A percentile compares a stretch with the other conserved stretches of the same genome.
phyloP scores from a whole-genome alignment of 345 rosid species.

The Acer negundo region DNA sequence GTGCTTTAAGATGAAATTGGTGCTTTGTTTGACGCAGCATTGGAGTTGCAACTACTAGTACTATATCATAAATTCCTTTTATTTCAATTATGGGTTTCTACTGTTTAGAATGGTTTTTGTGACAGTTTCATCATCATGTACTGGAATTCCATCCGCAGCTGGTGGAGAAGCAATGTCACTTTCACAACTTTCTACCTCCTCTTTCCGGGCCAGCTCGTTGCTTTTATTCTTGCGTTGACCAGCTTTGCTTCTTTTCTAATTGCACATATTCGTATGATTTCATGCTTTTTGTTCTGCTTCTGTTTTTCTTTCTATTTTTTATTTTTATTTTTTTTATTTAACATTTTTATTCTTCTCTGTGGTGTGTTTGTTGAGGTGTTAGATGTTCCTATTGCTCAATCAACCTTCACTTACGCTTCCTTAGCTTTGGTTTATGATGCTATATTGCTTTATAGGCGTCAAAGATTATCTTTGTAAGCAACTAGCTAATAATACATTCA shows the following conservation, averaged over 20 bases:
- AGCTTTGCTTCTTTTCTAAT: conserved; percentile 54
- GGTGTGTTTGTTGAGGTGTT: conserved; percentile 38
- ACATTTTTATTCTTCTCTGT: not conserved
- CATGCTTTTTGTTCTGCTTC: not conserved
- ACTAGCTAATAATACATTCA: too few relatives aligned
- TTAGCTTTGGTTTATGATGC: conserved; percentile 54
- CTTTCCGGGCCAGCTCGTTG: conserved; percentile 49
- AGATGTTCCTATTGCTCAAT: conserved; percentile 58
- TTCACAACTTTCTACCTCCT: conserved; percentile 36
- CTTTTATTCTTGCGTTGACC: conserved; percentile 42
- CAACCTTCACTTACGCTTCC: conserved; percentile 40
- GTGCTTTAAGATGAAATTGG: too few relatives aligned
- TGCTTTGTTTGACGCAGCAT: too few relatives aligned
- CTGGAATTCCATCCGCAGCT: conserved; percentile 4
- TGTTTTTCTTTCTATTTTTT: not conserved
- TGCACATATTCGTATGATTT: conserved; percentile 46
- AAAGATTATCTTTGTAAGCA: conserved; percentile 8
- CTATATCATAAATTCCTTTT: too few relatives aligned
- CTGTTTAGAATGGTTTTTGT: too few relatives aligned
- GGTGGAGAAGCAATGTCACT: conserved; percentile 36
- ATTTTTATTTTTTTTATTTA: too few relatives aligned
- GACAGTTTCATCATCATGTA: too few relatives aligned
- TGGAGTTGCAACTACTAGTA: too few relatives aligned
- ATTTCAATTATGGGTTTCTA: too few relatives aligned
- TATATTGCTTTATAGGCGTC: conserved; percentile 45